Conservation (phyloP, 164 flowering plant genomes). For the Buxus sempervirens region DNA sequence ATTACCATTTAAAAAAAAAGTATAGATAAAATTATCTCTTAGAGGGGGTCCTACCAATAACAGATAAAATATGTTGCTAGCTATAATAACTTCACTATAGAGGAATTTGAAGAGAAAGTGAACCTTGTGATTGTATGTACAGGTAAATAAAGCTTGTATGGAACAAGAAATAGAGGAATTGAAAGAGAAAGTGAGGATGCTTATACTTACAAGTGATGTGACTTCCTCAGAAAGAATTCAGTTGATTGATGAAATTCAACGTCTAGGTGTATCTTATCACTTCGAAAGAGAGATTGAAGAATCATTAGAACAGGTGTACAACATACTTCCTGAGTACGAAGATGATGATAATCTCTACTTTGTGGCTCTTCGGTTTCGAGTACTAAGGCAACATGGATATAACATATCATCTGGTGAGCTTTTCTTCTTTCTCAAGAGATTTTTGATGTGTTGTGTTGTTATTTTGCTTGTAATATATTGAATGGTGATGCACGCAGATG, state of each 20-base stretch:
- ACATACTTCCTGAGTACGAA: not conserved
- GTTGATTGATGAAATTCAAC: not conserved
- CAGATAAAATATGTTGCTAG: too few relatives aligned
- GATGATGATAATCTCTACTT: not conserved
- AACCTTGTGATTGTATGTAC: too few relatives aligned
- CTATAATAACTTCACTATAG: too few relatives aligned
- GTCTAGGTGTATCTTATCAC: not conserved
- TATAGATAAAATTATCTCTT: too few relatives aligned
- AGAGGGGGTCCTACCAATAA: too few relatives aligned
- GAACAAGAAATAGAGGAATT: not conserved
- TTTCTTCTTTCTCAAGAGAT: not conserved
- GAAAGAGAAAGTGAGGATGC: not conserved
- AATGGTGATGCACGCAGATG: not conserved
- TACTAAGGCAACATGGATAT: not conserved
- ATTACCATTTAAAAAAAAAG: too few relatives aligned
- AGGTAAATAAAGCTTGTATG: not conserved
- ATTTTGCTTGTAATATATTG: not conserved
- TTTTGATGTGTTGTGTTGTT: too few relatives aligned
- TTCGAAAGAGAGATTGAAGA: not conserved
- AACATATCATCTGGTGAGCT: not conserved
- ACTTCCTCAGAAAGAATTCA: not conserved
- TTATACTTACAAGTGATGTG: not conserved
- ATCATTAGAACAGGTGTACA: not conserved
- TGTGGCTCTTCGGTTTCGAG: not conserved
- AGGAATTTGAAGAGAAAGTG: too few relatives aligned